Evolutionary conservation across 2,329 filamentous ascomycete genomes (phyloP).

Genomic region (Ascochyta koolunga): DNA sequence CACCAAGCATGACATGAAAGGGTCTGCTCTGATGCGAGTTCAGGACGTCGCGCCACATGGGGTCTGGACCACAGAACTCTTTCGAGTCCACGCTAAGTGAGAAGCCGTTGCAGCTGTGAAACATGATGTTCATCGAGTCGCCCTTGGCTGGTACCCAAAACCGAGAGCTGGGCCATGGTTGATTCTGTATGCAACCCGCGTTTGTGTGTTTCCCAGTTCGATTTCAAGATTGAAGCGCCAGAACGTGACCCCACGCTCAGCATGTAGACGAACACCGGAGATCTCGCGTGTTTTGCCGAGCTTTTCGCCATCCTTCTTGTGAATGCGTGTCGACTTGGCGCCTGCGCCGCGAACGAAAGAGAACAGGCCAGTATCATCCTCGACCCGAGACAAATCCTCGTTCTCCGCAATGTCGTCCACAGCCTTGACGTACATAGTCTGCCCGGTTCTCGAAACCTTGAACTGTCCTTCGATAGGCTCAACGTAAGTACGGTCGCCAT

Average conservation of each 20-base stretch:
- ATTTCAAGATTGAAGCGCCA: conserved; percentile 97
- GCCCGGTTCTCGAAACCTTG: conserved; percentile 82
- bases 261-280: conserved; percentile 79
- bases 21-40: conserved; percentile 90
- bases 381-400: conserved; percentile 77
- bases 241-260: conserved; percentile 87
- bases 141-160: conserved; percentile 92
- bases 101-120: conserved; percentile 97
- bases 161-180: conserved; percentile 86
- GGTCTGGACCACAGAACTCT: conserved; percentile 88
- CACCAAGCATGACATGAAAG: conserved; percentile 98
- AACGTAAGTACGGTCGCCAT: conserved; percentile 76
- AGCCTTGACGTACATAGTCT: conserved; percentile 85
- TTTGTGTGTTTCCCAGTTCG: conserved; percentile 77
- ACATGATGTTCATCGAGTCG: conserved; percentile 98
- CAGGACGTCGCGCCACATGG: conserved; percentile 93
- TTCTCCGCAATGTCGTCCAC: conserved; percentile 84
- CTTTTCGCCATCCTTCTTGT: conserved; percentile 76
- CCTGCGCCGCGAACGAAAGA: conserved; percentile 64
- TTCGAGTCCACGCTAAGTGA: conserved; percentile 78
- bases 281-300: conserved; percentile 83
- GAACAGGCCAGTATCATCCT: conserved; percentile 83
- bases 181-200: conserved; percentile 92
- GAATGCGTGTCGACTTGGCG: conserved; percentile 54
- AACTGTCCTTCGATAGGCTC: conserved; percentile 88